Conservation (phyloP, 805 yeast species). For the Candida schatavii region DNA sequence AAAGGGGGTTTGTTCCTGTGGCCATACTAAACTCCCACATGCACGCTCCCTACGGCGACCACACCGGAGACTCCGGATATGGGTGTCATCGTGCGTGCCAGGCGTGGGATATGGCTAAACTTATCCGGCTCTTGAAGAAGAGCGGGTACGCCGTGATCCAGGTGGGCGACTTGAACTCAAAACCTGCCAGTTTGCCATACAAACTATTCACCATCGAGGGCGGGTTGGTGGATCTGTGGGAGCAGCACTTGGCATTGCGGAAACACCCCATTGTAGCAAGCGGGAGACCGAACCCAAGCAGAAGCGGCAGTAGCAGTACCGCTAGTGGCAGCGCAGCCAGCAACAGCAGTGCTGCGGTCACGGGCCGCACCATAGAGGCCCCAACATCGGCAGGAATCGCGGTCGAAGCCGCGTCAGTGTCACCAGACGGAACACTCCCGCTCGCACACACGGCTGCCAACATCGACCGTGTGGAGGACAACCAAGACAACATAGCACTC, state of each 20-base stretch:
- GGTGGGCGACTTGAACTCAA: conserved; percentile 90
- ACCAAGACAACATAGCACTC: conserved; percentile 13
- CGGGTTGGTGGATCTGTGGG: conserved; percentile 81
- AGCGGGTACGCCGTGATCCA: conserved; percentile 85
- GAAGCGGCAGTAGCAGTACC: neutral
- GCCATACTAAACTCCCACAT: conserved; percentile 89
- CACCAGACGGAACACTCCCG: neutral
- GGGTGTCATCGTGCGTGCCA: conserved; percentile 88
- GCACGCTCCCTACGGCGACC: conserved; percentile 89
- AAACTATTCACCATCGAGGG: conserved; percentile 68
- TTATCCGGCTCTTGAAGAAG: conserved; percentile 56
- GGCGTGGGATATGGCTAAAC: conserved; percentile 88
- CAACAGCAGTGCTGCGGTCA: no score
- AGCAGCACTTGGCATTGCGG: conserved; percentile 22
- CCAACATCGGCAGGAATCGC: neutral
- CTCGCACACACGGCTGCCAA: neutral
- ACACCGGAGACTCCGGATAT: conserved; percentile 83
- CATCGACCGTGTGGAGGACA: conserved; percentile 11
- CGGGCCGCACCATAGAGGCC: conserved; percentile 1
- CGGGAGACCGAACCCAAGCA: conserved; percentile 47
- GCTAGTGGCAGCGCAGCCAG: neutral
- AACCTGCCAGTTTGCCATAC: conserved; percentile 83
- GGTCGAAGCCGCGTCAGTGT: neutral
- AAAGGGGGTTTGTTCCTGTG: conserved; percentile 48
- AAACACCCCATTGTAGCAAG: conserved; percentile 21